phyloP scores from a whole-genome alignment of 2,329 filamentous ascomycete genomes.

The Knufia fluminis region DNA sequence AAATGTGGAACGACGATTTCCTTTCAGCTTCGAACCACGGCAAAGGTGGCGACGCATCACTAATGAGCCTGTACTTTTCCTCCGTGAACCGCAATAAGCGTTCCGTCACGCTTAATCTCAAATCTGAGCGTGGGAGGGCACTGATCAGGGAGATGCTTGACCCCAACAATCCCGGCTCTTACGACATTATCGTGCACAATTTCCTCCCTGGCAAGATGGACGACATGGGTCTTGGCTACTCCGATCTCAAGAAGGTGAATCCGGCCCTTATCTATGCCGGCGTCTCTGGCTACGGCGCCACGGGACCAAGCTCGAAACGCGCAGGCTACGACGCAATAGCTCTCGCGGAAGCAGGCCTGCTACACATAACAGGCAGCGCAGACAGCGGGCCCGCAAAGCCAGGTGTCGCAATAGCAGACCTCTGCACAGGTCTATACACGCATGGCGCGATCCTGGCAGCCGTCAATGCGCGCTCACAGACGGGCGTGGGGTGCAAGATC shows the following conservation, averaged over 20 bases:
- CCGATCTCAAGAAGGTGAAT: slow-evolving; percentile 33
- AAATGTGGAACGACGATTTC: slow-evolving; percentile 4
- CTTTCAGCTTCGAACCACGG: neutral
- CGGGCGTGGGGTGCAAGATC: slow-evolving; percentile 16
- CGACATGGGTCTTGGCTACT: slow-evolving; percentile 33
- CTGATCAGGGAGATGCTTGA: slow-evolving; percentile 13
- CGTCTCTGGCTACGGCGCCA: slow-evolving; percentile 44
- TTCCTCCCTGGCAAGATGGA: slow-evolving; percentile 37
- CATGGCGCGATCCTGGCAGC: slow-evolving; percentile 22
- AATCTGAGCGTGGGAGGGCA: slow-evolving; percentile 8
- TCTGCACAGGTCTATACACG: slow-evolving; percentile 19
- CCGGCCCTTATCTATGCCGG: slow-evolving; percentile 43
- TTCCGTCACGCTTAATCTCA: slow-evolving; percentile 16
- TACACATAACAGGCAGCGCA: slow-evolving; percentile 19
- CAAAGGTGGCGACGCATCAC: neutral
- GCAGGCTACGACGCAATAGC: slow-evolving; percentile 22
- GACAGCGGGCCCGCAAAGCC: slow-evolving; percentile 16
- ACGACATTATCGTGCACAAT: slow-evolving; percentile 19
- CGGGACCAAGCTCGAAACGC: slow-evolving; percentile 30
- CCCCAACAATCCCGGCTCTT: neutral
- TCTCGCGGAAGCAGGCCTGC: slow-evolving; percentile 18
- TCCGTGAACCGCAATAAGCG: slow-evolving; percentile 21
- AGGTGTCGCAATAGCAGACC: slow-evolving; percentile 19
- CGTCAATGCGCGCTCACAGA: slow-evolving; percentile 15
- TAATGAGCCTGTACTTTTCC: slow-evolving; percentile 18